Base-by-base conservation (phyloP, 805 yeast genomes). In the Yamadazyma nakazawae region DNA sequence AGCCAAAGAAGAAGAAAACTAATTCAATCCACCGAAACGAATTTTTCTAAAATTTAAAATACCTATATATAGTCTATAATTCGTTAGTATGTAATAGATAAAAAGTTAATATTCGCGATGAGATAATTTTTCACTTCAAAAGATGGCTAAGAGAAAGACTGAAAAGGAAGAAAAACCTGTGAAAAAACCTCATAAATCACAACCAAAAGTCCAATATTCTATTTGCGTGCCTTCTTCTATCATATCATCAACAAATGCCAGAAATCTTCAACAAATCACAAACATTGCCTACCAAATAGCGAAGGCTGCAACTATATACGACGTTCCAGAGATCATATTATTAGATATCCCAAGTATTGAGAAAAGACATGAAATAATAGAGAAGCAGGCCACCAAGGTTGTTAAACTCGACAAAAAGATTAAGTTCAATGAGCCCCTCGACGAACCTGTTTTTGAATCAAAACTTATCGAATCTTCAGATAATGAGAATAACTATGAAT, bases 261-360 rank as follows among this genome's bases (percentile, higher is more conserved):
- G 65, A 34, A 84, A 83, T 53, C 67, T 88, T 42, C 84, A 84
- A 51, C 96, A 89, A 60, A 82, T 81, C 12, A 89, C 96, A 0
- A 72, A 78, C 48, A 72, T 81, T 0, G 81, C 86, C 1, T 86
- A 90, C 57, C 95, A 89, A 62, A 74, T 91, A 13, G 91, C 96
- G 11, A 80, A 85, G 56, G 80, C 83, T 2, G 85, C 89, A 3
- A 79, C 86, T 25, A 70, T 80, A 1, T 89, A 75, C 62, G 77
- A 81, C 45, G 88, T 88, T 5, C 78, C 80, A 5, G 97, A 91
- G 59, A 73, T 91, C 26, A 81, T 90, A 2, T 70, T 91, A 1
- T 70, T 88, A 55, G 86, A 87, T 50, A 67, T 80, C 2, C 73
- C 74, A 1, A 53, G 54, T 13, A 66, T 35, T 0, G 50, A 48